Conservation (phyloP, 257 asterid genomes). For the Ilex aquifolium region DNA sequence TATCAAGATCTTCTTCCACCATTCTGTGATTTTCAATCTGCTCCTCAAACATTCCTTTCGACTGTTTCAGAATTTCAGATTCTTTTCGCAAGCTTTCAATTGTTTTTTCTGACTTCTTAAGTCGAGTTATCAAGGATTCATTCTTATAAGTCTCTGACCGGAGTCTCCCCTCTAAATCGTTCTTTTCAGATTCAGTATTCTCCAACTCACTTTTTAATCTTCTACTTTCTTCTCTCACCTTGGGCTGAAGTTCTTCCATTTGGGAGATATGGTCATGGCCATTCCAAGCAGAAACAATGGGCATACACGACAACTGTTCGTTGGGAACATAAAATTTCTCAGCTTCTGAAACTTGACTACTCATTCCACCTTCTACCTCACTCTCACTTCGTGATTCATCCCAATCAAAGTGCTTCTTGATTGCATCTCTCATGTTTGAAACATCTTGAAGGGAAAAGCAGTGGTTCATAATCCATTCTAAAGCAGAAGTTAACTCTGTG, state of each 20-base stretch:
- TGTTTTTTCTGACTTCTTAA: constrained; percentile 35
- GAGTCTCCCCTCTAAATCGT: constrained; percentile 28
- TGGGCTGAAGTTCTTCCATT: constrained; percentile 23
- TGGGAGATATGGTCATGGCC: constrained; percentile 18
- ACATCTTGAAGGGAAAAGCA: constrained; percentile 84
- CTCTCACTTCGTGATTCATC: constrained; percentile 61
- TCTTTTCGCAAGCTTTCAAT: constrained; percentile 30
- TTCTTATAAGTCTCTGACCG: constrained; percentile 29
- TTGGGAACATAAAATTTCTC: constrained; percentile 15
- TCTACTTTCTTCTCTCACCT: constrained; percentile 21
- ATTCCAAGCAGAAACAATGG: constrained; percentile 17
- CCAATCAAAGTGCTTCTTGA: constrained; percentile 54
- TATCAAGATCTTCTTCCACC: constrained; percentile 36
- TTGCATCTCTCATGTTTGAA: constrained; percentile 65
- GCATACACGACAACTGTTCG: constrained; percentile 14
- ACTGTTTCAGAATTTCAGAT: constrained; percentile 25
- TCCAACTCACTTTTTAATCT: constrained; percentile 23
- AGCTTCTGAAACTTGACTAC: constrained; percentile 31
- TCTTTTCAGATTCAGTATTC: constrained; percentile 21
- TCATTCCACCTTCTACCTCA: constrained; percentile 44
- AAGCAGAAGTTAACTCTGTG: constrained; percentile 38
- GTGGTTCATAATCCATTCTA: constrained; percentile 80
- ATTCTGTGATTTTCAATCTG: constrained; percentile 24
- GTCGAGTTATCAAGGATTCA: constrained; percentile 36
- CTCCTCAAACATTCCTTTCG: constrained; percentile 28